Evolutionary conservation across 1,139 yeast species (phyloP).

Genomic region (Geotrichum cucujoidarum): DNA sequence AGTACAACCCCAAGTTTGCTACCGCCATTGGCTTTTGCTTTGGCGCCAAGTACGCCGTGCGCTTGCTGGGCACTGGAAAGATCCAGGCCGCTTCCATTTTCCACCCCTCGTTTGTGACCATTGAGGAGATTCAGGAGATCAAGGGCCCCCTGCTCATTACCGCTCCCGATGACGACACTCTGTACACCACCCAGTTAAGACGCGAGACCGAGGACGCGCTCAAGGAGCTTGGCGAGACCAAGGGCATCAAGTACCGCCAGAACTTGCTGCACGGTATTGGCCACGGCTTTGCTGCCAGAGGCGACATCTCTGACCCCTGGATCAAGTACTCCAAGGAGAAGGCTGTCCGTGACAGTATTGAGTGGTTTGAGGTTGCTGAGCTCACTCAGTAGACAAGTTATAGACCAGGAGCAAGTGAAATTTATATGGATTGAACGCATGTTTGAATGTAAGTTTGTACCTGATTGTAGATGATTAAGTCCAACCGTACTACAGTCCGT

Average conservation of each 20-base stretch:
- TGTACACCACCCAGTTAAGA: slow-evolving; percentile 62
- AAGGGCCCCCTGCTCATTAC: slow-evolving; percentile 54
- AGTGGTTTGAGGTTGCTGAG: no score
- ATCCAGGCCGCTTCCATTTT: slow-evolving; percentile 63
- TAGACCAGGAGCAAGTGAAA: no score
- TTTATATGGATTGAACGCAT: no score
- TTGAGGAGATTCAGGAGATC: slow-evolving; percentile 58
- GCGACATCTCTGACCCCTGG: slow-evolving; percentile 54
- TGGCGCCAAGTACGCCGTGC: slow-evolving; percentile 68
- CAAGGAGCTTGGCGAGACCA: slow-evolving; percentile 33
- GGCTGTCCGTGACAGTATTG: slow-evolving; percentile 54
- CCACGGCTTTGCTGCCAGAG: slow-evolving; percentile 78
- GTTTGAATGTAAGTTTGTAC: no score
- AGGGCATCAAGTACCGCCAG: slow-evolving; percentile 47
- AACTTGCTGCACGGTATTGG: slow-evolving; percentile 55
- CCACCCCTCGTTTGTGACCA: slow-evolving; percentile 69
- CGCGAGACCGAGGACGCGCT: slow-evolving; percentile 56
- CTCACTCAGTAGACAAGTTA: no score
- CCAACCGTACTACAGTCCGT: no score
- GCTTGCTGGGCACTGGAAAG: slow-evolving; percentile 41
- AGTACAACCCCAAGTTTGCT: slow-evolving; percentile 47
- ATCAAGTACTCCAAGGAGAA: slow-evolving; percentile 68
- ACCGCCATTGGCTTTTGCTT: slow-evolving; percentile 76
- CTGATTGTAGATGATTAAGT: no score
- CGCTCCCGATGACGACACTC: slow-evolving; percentile 64